Evolutionary conservation across 2,329 filamentous ascomycete species (phyloP), one percentile per base, ranked within the genome.

Genomic region (Diaporthe citrichinensis): DNA sequence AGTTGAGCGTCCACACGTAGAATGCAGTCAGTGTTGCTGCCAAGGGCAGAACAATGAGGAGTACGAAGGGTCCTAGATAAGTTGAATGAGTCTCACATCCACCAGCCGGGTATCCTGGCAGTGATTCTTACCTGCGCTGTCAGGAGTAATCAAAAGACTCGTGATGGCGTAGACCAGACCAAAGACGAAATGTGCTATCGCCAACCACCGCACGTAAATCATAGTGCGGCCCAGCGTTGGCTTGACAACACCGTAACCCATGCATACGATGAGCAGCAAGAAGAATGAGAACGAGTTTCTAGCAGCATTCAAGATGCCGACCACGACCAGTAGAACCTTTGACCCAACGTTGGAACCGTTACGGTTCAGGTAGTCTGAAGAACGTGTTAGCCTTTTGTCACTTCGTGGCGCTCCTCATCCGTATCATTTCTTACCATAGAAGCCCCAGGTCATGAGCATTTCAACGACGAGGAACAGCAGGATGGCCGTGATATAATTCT

Each of bases 211-310:
- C 58, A 98, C 96, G 80, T 94, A 96, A 78, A 96, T 92, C 97
- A 99, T 99, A 17, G 95, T 96, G 81, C 93, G 94, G 75, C 97
- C 97, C 6, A 99, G 90, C 2, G 94, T 95, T 3, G 93, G 94
- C 86, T 98, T 98, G 79, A 99, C 97, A 34, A 99, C 97, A 80
- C 97, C 97, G 81, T 99, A 99, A 44, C 97, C 97, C 97, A 99
- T 99, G 84, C 97, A 99, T 44, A 99, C 97, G 79, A 99, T 98
- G 72, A 99, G 92, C 12, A 99, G 90, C 68, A 99, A 88, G 88
- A 99, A 99, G 88, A 99, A 99, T 0, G 96, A 98, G 84, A 99
- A 98, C 0, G 96, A 98, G 85, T 98, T 99, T 78, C 97, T 91
- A 74, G 93, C 96, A 7, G 97, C 97, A 82, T 98, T 98, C 59